phyloP scores from a whole-genome alignment of 78 protist genomes.

The Dictyostelium intermedium region DNA sequence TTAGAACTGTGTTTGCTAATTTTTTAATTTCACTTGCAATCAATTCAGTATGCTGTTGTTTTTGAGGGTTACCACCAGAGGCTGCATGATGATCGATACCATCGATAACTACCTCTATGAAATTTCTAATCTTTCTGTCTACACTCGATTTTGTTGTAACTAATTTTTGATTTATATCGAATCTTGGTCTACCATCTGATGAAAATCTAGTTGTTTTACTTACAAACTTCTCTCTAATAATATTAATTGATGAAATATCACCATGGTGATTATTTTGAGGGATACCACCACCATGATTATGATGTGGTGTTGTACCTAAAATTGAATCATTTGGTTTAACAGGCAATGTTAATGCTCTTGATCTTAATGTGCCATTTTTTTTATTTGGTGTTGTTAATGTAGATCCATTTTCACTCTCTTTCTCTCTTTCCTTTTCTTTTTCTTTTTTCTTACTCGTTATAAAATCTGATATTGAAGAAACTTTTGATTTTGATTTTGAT shows the following conservation, averaged over 20 bases:
- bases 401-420: background rate
- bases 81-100: background rate
- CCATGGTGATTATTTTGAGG: background rate
- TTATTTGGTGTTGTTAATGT: background rate
- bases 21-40: background rate
- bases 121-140: conserved; percentile 12
- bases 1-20: background rate
- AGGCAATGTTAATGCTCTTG: conserved; percentile 70
- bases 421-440: background rate
- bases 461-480: background rate
- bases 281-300: background rate
- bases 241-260: background rate
- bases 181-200: conserved; percentile 57
- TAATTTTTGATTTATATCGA: conserved; percentile 68
- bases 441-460: background rate
- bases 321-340: conserved; percentile 76
- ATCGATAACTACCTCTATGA: background rate
- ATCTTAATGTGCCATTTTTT: conserved; percentile 16
- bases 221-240: conserved; percentile 17
- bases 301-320: background rate
- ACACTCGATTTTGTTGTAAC: conserved; percentile 34
- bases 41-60: background rate
- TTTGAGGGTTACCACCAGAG: background rate
- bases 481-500: background rate
- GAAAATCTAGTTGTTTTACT: conserved; percentile 27